Conservation (phyloP, 805 yeast species). For the Sugiyamaella chiloensis region DNA sequence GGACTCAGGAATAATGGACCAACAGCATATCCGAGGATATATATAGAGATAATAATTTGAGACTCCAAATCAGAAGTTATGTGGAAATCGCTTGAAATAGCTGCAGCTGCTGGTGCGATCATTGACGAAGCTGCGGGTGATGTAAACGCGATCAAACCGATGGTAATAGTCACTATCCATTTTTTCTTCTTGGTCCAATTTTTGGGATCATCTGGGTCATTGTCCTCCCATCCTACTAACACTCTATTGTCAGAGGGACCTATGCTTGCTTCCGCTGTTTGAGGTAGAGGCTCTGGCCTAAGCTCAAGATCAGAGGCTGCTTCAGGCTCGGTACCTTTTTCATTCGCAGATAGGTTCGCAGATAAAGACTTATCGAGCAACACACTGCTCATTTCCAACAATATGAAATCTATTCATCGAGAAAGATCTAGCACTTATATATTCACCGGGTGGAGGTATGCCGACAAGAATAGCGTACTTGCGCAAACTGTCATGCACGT, state of each 20-base stretch:
- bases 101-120: conserved; percentile 54
- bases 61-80: conserved; percentile 43
- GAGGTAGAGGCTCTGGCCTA: too few species aligned
- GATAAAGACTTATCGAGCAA: too few species aligned
- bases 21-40: conserved; percentile 63
- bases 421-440: too few species aligned
- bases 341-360: too few species aligned
- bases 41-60: conserved; percentile 57
- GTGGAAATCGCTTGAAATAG: conserved; percentile 45
- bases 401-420: too few species aligned
- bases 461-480: too few species aligned
- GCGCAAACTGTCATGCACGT: too few species aligned
- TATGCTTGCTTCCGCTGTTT: too few species aligned
- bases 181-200: conserved; percentile 51
- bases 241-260: background rate
- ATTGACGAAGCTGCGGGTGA: conserved; percentile 64
- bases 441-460: too few species aligned
- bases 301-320: too few species aligned
- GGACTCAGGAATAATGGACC: conserved; percentile 69
- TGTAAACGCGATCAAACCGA: conserved; percentile 52
- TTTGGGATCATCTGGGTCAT: conserved; percentile 58
- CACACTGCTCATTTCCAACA: too few species aligned
- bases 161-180: conserved; percentile 44
- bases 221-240: conserved; percentile 18
- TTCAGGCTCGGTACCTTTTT: too few species aligned